Percentiles rank a stretch among this genome's conserved stretches.
Conservation (phyloP, 305 asterid genomes). For the Fraxinus greggii region DNA sequence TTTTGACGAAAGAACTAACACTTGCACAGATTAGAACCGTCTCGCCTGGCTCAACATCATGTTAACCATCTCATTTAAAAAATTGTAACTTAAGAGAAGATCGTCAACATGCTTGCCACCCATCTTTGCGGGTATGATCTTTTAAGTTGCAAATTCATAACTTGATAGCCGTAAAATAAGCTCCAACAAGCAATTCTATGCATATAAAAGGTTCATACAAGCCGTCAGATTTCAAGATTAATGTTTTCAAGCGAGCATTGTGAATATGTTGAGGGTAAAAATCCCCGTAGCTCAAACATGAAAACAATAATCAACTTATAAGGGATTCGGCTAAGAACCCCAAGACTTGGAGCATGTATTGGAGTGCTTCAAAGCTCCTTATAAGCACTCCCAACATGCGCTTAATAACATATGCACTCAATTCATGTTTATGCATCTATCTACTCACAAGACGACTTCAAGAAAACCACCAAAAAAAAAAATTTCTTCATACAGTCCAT, state of each 20-base stretch:
- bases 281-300: background rate
- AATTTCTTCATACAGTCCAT: background rate
- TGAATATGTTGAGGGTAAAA: background rate
- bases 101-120: background rate
- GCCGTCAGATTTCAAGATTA: background rate
- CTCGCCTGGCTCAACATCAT: background rate
- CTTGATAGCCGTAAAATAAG: background rate
- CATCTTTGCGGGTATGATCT: background rate
- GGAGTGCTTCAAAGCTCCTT: conserved; percentile 1
- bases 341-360: background rate
- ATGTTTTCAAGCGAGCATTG: background rate
- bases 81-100: background rate
- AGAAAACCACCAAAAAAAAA: background rate
- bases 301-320: background rate
- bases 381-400: background rate
- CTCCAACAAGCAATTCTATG: background rate
- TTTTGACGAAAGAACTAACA: background rate
- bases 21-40: background rate
- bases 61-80: background rate
- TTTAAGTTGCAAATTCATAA: background rate
- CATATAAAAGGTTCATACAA: background rate
- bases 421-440: background rate
- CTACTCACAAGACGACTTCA: background rate
- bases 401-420: background rate
- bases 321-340: background rate